Conservation (phyloP, 2,329 filamentous ascomycete species). For the Pyrenochaeta sp. region DNA sequence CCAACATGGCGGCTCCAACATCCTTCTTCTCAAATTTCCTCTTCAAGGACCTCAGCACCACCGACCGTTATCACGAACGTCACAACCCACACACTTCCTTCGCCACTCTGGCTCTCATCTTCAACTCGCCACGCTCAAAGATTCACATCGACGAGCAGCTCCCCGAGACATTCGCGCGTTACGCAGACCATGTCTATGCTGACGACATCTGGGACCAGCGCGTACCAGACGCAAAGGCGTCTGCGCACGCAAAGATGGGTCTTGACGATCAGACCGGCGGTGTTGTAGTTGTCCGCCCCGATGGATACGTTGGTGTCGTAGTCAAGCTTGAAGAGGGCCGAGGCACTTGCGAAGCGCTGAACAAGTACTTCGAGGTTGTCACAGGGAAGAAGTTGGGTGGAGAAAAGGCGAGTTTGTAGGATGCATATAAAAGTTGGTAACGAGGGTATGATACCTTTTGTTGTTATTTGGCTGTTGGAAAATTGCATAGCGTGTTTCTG, state of each 20-base stretch:
- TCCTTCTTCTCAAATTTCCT: constrained; percentile 78
- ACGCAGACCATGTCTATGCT: constrained; percentile 84
- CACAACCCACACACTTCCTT: constrained; percentile 87
- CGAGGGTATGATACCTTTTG: background rate
- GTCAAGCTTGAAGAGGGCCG: constrained; percentile 76
- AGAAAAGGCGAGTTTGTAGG: constrained; percentile 43
- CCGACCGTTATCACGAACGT: constrained; percentile 71
- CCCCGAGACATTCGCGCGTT: constrained; percentile 75
- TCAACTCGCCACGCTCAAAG: constrained; percentile 71
- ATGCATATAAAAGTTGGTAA: background rate
- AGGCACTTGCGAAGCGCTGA: constrained; percentile 83
- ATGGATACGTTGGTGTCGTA: constrained; percentile 85
- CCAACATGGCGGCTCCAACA: constrained; percentile 68
- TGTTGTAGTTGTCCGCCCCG: constrained; percentile 83
- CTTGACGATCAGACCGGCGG: constrained; percentile 76
- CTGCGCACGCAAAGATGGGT: constrained; percentile 89
- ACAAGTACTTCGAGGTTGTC: constrained; percentile 82
- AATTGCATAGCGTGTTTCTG: background rate
- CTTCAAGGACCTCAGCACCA: constrained; percentile 65
- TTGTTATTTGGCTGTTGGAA: background rate
- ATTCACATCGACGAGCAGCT: constrained; percentile 78
- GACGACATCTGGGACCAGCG: constrained; percentile 80
- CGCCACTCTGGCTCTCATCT: constrained; percentile 80
- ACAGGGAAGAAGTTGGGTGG: constrained; percentile 66
- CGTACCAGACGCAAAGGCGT: constrained; percentile 73